Percentiles rank a stretch among this genome's conserved stretches.
These are phyloP conservation scores for Diaporthe vexans DNA, from an alignment of 2,329 filamentous ascomycete species.

Conservation along the genomic window DNA sequence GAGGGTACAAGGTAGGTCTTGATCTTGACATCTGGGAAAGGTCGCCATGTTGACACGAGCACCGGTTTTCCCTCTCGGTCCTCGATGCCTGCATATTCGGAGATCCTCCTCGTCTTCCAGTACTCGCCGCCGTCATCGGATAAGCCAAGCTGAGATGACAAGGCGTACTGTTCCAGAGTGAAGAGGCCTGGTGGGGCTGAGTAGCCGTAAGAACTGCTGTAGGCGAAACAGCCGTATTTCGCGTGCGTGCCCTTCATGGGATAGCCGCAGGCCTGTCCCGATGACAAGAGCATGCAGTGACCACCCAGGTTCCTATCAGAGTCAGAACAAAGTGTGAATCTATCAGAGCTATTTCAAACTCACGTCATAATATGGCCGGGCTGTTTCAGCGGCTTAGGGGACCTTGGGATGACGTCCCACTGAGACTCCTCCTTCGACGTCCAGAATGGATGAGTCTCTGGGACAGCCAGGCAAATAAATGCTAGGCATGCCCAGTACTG, in stretches of 20 bases:
- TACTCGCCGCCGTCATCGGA: conserved; percentile 83
- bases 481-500: conserved; percentile 85
- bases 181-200: conserved; percentile 83
- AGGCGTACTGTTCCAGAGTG: conserved; percentile 81
- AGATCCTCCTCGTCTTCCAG: conserved; percentile 82
- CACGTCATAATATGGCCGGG: conserved; percentile 79
- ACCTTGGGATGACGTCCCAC: conserved; percentile 66
- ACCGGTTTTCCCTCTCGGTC: conserved; percentile 66
- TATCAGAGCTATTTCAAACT: conserved; percentile 19
- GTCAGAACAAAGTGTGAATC: not conserved
- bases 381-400: conserved; percentile 71
- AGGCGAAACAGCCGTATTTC: conserved; percentile 85
- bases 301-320: conserved; percentile 72
- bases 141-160: conserved; percentile 81
- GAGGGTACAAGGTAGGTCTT: conserved; percentile 77
- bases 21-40: conserved; percentile 77
- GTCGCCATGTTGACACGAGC: conserved; percentile 78
- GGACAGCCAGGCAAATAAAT: conserved; percentile 80
- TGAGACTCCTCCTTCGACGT: conserved; percentile 74
- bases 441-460: conserved; percentile 82
- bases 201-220: conserved; percentile 82
- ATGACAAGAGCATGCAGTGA: conserved; percentile 81
- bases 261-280: conserved; percentile 86
- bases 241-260: conserved; percentile 85
- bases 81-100: conserved; percentile 74